phyloP scores from a whole-genome alignment of 2,329 filamentous ascomycete species.

The Amphichorda felina region DNA sequence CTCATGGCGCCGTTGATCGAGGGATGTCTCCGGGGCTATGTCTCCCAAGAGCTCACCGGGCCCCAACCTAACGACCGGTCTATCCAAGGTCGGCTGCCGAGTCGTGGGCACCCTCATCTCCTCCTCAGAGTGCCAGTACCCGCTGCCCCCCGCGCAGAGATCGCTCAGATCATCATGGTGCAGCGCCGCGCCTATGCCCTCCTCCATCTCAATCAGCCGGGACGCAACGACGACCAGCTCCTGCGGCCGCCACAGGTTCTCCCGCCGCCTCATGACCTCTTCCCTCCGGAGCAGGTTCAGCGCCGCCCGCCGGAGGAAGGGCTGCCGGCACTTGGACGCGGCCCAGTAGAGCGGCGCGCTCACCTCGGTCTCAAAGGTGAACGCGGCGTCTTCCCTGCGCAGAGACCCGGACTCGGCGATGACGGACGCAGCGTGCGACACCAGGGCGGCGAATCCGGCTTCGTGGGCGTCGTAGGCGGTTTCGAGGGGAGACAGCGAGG shows the following conservation, averaged over 20 bases:
- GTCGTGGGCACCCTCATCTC: conserved; percentile 4
- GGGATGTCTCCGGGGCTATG: background rate
- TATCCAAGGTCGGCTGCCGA: background rate
- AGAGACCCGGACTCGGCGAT: conserved; percentile 7
- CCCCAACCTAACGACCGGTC: background rate
- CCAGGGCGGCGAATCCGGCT: conserved; percentile 21
- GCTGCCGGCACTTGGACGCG: conserved; percentile 27
- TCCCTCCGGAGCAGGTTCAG: conserved; percentile 20
- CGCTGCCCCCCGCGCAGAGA: background rate
- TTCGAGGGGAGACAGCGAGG: conserved; percentile 16
- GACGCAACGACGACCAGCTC: conserved; percentile 18
- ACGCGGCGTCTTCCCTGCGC: conserved; percentile 11
- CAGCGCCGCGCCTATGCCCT: conserved; percentile 7
- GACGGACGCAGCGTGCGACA: conserved; percentile 19
- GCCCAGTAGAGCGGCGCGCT: conserved; percentile 29
- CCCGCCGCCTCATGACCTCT: conserved; percentile 17
- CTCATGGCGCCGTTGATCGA: background rate
- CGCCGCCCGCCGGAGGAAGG: conserved; percentile 23
- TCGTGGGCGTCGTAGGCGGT: conserved; percentile 21
- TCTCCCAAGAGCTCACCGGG: background rate
- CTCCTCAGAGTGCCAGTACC: background rate
- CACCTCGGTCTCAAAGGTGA: conserved; percentile 29
- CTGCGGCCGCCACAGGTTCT: conserved; percentile 25
- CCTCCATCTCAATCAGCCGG: conserved; percentile 23
- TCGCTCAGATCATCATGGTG: background rate